phyloP scores from a whole-genome alignment of 2,329 filamentous ascomycete species.

The Cercospora sp. region DNA sequence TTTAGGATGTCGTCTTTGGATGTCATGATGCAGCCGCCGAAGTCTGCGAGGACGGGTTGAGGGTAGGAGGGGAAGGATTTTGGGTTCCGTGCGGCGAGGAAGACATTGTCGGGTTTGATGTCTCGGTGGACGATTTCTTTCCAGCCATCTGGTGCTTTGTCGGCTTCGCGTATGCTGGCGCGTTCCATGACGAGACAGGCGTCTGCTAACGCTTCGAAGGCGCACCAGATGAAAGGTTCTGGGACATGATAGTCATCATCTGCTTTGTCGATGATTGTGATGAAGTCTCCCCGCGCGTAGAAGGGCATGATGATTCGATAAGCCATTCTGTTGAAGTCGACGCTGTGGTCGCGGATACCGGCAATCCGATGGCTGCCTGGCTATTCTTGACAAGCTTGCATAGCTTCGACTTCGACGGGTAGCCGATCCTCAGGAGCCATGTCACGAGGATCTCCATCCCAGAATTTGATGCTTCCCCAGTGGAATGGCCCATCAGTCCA shows the following conservation, averaged over 20 bases:
- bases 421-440: not conserved
- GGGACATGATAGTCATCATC: not conserved
- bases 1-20: constrained; percentile 5
- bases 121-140: constrained; percentile 22
- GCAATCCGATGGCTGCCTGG: constrained; percentile 1
- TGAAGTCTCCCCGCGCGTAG: not conserved
- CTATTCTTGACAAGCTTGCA: not conserved
- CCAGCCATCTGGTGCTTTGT: not conserved
- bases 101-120: constrained; percentile 18
- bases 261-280: not conserved
- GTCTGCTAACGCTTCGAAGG: constrained; percentile 3
- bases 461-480: constrained; percentile 1
- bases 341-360: not conserved
- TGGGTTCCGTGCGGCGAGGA: not conserved
- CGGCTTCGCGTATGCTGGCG: not conserved
- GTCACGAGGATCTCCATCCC: constrained; percentile 8
- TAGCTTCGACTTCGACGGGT: constrained; percentile 2
- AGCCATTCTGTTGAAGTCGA: constrained; percentile 6
- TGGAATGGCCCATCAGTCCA: not conserved
- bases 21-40: constrained; percentile 11
- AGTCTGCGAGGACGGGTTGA: constrained; percentile 13
- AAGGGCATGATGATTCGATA: constrained; percentile 12
- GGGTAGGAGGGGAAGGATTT: not conserved
- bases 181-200: constrained; percentile 16
- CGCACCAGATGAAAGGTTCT: constrained; percentile 14